Evolutionary conservation across 495 filamentous ascomycete species (phyloP).

Genomic region (Delitschia confertaspora): DNA sequence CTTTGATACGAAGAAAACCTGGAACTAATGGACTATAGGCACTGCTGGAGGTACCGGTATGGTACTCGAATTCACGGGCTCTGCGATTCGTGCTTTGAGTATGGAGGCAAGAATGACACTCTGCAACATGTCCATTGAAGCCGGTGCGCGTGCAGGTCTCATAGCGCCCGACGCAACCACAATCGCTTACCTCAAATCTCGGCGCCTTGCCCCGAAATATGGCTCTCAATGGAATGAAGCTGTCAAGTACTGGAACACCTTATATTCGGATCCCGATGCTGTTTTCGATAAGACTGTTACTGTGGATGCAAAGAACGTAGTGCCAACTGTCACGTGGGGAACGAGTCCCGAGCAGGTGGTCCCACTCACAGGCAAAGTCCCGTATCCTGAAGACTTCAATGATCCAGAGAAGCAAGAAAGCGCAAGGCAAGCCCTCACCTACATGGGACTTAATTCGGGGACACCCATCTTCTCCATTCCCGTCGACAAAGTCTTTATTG

Average conservation of each 20-base stretch:
- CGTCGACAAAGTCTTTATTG: constrained; percentile 1
- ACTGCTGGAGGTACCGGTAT: background rate
- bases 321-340: background rate
- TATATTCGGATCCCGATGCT: background rate
- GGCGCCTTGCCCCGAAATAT: background rate
- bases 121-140: background rate
- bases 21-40: background rate
- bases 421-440: background rate
- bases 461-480: background rate
- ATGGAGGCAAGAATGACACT: background rate
- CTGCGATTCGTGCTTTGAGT: background rate
- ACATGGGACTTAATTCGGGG: background rate
- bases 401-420: background rate
- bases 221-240: background rate
- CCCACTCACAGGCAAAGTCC: background rate
- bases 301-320: background rate
- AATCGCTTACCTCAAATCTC: background rate
- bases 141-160: background rate
- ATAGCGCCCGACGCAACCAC: background rate
- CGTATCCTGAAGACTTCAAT: background rate
- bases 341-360: background rate
- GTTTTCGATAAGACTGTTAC: background rate
- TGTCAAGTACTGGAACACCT: background rate
- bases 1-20: too few species aligned
- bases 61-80: background rate